Conservation (phyloP, 495 filamentous ascomycete species). For the Chaetomidium leptoderma region DNA sequence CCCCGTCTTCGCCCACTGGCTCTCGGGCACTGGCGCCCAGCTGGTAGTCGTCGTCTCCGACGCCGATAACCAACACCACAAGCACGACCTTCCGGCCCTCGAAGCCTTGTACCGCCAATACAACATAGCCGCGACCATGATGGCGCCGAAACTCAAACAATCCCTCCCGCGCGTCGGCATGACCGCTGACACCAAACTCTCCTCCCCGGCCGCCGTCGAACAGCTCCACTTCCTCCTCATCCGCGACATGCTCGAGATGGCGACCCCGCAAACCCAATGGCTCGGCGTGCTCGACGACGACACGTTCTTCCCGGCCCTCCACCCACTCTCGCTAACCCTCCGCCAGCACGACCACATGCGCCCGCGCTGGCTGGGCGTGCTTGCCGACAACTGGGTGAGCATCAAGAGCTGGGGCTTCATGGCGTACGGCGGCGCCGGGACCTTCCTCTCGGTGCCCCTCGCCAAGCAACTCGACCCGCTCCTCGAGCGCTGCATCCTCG, state of each 20-base stretch:
- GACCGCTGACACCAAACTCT: not conserved
- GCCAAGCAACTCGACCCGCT: slow-evolving; percentile 50
- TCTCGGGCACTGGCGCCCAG: slow-evolving; percentile 50
- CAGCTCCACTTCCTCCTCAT: slow-evolving; percentile 63
- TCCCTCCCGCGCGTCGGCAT: slow-evolving; percentile 30
- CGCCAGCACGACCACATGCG: slow-evolving; percentile 45
- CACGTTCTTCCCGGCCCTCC: slow-evolving; percentile 66
- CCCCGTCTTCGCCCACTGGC: slow-evolving; percentile 57
- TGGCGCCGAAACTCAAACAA: slow-evolving; percentile 43
- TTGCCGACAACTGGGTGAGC: slow-evolving; percentile 59
- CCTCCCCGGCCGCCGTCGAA: slow-evolving; percentile 34
- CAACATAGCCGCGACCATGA: slow-evolving; percentile 52
- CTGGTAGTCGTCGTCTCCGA: slow-evolving; percentile 55
- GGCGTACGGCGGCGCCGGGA: slow-evolving; percentile 66
- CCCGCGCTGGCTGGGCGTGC: slow-evolving; percentile 57
- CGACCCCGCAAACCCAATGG: slow-evolving; percentile 57
- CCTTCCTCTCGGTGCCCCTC: slow-evolving; percentile 60
- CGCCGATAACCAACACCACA: slow-evolving; percentile 30
- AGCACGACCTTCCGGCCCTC: slow-evolving; percentile 22
- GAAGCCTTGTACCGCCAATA: slow-evolving; percentile 32
- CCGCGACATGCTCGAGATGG: slow-evolving; percentile 50
- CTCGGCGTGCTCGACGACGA: slow-evolving; percentile 66
- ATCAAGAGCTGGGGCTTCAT: slow-evolving; percentile 59
- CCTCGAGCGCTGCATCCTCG: slow-evolving; percentile 51
- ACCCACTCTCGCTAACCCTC: slow-evolving; percentile 49